Percentiles rank a stretch among this genome's conserved stretches.
Conservation (phyloP, 2,329 filamentous ascomycete genomes). For the Scleromitrula shiraiana region DNA sequence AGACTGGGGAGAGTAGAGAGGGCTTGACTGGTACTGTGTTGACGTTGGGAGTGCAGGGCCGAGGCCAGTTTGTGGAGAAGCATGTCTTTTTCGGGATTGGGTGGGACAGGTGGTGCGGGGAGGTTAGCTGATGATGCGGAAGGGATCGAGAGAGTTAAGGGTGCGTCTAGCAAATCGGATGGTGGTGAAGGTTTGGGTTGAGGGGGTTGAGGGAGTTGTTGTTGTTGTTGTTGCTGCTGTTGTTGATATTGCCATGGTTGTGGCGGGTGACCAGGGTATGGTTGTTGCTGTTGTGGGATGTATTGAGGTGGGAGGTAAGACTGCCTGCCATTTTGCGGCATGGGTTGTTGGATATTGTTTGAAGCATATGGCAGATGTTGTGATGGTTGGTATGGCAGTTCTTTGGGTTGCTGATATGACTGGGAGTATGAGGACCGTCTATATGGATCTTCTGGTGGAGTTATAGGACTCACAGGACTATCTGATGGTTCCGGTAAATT, state of each 20-base stretch:
- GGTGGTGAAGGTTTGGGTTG: constrained; percentile 31
- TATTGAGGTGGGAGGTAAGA: constrained; percentile 16
- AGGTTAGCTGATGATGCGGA: constrained; percentile 37
- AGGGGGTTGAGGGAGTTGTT: constrained; percentile 23
- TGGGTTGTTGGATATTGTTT: constrained; percentile 12
- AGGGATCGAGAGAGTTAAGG: constrained; percentile 44
- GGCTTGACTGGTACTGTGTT: constrained; percentile 63
- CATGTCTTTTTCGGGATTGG: constrained; percentile 91
- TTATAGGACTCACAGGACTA: constrained; percentile 25
- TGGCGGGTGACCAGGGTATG: constrained; percentile 15
- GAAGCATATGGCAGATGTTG: constrained; percentile 5
- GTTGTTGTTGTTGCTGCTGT: constrained; percentile 24
- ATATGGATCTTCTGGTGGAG: constrained; percentile 18
- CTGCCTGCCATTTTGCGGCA: constrained; percentile 13
- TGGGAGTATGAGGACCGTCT: constrained; percentile 16
- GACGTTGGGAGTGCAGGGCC: constrained; percentile 60
- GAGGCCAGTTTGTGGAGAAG: constrained; percentile 69
- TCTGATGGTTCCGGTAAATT: constrained; percentile 17
- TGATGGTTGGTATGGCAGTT: constrained; percentile 12
- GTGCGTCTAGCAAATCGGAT: constrained; percentile 46
- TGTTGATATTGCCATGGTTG: constrained; percentile 23
- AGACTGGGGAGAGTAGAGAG: constrained; percentile 67
- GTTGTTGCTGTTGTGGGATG: constrained; percentile 17
- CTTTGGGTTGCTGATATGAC: constrained; percentile 18
- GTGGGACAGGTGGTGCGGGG: constrained; percentile 78